A percentile compares a stretch with the other conserved stretches of the same genome.
Evolutionary conservation across 441 rosid species (phyloP).

Genomic region (Pelargonium cotyledonis): DNA sequence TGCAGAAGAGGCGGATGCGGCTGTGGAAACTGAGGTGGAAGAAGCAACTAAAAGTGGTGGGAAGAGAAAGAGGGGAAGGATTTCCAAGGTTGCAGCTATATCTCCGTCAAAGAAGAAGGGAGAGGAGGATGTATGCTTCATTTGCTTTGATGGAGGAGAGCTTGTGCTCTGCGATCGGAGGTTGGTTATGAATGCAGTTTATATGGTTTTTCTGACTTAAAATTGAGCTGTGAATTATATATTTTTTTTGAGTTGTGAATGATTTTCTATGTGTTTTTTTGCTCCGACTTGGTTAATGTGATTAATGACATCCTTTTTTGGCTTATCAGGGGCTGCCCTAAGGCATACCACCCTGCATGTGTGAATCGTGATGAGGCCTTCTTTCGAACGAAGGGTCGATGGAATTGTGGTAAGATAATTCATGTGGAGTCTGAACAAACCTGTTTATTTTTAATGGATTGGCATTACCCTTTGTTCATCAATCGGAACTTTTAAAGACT

Average conservation of each 20-base stretch:
- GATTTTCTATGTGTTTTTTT: background rate
- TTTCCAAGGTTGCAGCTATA: constrained; percentile 35
- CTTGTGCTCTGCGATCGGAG: constrained; percentile 97
- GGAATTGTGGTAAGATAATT: constrained; percentile 76
- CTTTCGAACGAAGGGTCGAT: constrained; percentile 75
- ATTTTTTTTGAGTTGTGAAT: background rate
- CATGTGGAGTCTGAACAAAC: background rate
- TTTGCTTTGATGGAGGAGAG: constrained; percentile 94
- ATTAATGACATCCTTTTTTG: constrained; percentile 19
- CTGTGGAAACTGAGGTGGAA: constrained; percentile 30
- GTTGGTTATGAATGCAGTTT: constrained; percentile 26
- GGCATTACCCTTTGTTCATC: background rate
- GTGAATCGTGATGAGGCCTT: constrained; percentile 85
- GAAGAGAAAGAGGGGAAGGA: constrained; percentile 73
- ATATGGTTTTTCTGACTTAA: constrained; percentile 1
- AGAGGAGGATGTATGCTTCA: constrained; percentile 96
- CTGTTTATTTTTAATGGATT: background rate
- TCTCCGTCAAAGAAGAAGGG: constrained; percentile 48
- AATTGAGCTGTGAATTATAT: too few species aligned
- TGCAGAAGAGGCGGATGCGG: constrained; percentile 10
- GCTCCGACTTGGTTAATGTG: constrained; percentile 1
- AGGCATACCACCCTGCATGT: constrained; percentile 97
- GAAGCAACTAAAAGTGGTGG: constrained; percentile 44
- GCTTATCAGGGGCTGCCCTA: constrained; percentile 82
- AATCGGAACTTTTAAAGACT: background rate